phyloP scores from a whole-genome alignment of 2,329 filamentous ascomycete genomes.

The Penicillium italicum region DNA sequence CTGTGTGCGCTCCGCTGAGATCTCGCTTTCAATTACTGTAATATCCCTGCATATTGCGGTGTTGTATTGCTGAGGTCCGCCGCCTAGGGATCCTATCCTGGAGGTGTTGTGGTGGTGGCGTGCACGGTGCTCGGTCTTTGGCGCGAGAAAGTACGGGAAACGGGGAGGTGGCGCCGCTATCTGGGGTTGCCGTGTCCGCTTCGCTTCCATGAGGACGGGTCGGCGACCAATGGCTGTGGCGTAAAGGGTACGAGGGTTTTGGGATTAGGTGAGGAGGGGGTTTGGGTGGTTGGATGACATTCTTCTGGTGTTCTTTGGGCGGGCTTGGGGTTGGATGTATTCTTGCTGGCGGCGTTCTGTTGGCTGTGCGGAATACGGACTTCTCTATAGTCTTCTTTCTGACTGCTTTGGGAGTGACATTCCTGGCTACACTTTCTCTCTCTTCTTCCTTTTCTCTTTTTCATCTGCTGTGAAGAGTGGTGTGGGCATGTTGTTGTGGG shows the following conservation, averaged over 20 bases:
- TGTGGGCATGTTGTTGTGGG: background rate
- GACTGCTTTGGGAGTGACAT: background rate
- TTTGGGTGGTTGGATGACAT: background rate
- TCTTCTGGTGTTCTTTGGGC: background rate
- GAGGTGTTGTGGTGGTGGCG: background rate
- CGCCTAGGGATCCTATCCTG: background rate
- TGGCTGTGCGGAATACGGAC: background rate
- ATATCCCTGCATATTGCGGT: background rate
- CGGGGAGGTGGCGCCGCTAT: constrained; percentile 27
- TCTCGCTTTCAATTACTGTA: background rate
- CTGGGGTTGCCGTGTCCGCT: constrained; percentile 42
- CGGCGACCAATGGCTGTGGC: constrained; percentile 45
- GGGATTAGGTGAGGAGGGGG: background rate
- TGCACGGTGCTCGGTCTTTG: constrained; percentile 17
- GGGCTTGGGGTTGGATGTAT: background rate
- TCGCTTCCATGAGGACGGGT: constrained; percentile 39
- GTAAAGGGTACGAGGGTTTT: constrained; percentile 18
- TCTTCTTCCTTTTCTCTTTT: background rate
- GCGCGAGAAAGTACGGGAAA: background rate
- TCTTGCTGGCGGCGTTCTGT: constrained; percentile 1
- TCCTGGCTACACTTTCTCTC: background rate
- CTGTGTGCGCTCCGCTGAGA: background rate
- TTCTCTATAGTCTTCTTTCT: background rate
- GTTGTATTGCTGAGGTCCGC: background rate
- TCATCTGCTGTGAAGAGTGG: constrained; percentile 3